Percentiles rank a stretch among this genome's conserved stretches.
These are phyloP conservation scores for Mortierella sp. DNA, from an alignment of 371 early-diverging fungal species.

Conservation along the genomic window DNA sequence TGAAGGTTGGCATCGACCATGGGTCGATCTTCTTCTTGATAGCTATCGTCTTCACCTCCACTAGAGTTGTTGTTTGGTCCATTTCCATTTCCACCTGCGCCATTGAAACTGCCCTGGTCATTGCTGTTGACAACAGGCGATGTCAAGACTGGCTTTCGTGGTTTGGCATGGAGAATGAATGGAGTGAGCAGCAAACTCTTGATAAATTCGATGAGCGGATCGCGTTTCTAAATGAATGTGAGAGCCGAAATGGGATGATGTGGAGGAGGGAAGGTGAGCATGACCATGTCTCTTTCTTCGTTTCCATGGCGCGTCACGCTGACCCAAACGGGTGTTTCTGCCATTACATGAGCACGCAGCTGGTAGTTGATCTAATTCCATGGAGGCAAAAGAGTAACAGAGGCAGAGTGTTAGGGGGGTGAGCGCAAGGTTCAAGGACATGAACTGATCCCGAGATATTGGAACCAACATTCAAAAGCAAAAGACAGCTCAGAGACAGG, in stretches of 20 bases:
- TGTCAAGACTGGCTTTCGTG: slow-evolving; percentile 51
- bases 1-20: slow-evolving; percentile 53
- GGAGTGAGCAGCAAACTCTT: slow-evolving; percentile 83
- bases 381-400: neutral
- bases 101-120: slow-evolving; percentile 2
- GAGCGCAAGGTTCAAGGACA: neutral
- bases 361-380: slow-evolving; percentile 71
- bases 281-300: neutral
- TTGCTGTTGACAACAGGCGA: slow-evolving; percentile 8
- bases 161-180: slow-evolving; percentile 78
- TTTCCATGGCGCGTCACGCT: too few relatives aligned
- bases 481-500: neutral
- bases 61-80: slow-evolving; percentile 7
- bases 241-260: neutral
- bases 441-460: neutral
- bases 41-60: slow-evolving; percentile 38
- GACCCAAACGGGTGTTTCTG: neutral
- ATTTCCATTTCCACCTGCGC: neutral
- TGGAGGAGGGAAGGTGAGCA: neutral
- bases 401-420: neutral
- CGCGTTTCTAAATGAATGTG: slow-evolving; percentile 64
- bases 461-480: neutral
- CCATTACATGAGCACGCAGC: slow-evolving; percentile 70
- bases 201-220: slow-evolving; percentile 85
- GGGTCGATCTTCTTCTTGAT: slow-evolving; percentile 53